phyloP scores from a whole-genome alignment of 176 grass and related monocot genomes.

The Zoysia japonica region DNA sequence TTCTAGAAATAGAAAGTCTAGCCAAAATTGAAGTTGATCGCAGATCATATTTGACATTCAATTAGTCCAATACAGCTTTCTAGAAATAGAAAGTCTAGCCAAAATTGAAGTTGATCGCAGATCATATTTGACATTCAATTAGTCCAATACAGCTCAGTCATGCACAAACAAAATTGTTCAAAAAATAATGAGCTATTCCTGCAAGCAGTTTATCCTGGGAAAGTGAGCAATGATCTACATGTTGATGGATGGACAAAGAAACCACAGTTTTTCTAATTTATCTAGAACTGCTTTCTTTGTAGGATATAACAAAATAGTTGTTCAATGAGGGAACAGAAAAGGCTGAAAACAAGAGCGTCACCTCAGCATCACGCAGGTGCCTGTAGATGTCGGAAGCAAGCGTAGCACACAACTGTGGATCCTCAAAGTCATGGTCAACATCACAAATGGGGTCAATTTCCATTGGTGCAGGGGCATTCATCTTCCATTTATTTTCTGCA shows the following conservation, averaged over 20 bases:
- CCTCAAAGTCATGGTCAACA: slow-evolving; percentile 67
- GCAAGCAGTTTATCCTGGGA: not conserved
- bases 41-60: not conserved
- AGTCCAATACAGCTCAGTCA: not conserved
- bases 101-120: not conserved
- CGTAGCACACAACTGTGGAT: slow-evolving; percentile 86
- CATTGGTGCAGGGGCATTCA: slow-evolving; percentile 56
- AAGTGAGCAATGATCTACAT: not conserved
- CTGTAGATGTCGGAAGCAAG: slow-evolving; percentile 94
- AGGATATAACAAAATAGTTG: not conserved
- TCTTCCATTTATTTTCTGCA: slow-evolving; percentile 63
- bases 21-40: not conserved
- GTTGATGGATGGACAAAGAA: not conserved
- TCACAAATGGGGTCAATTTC: slow-evolving; percentile 65
- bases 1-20: not conserved
- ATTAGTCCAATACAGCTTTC: not conserved
- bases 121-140: not conserved
- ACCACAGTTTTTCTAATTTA: not conserved
- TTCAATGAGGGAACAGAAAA: not conserved
- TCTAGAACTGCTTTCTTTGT: not conserved
- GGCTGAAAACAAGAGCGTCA: slow-evolving; percentile 27
- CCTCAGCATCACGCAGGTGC: slow-evolving; percentile 93
- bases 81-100: not conserved
- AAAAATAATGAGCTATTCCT: not conserved
- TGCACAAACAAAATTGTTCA: not conserved